Conservation (phyloP, 176 grass and related monocot species). For the Aegilops tauschii region DNA sequence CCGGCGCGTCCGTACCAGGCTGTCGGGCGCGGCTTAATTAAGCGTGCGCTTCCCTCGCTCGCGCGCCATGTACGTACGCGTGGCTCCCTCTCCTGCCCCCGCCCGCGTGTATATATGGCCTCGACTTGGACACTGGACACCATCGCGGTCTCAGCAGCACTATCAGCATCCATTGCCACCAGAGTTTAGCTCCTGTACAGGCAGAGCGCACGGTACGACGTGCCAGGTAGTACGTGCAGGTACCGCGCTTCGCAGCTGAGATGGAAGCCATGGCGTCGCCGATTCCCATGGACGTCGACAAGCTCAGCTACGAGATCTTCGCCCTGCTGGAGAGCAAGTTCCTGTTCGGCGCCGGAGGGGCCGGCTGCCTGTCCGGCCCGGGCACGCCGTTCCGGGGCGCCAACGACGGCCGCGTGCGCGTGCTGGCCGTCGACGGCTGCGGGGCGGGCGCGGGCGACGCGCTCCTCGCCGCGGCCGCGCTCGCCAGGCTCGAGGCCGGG, state of each 20-base stretch:
- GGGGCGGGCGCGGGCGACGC: slow-evolving; percentile 42
- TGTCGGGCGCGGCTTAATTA: background rate
- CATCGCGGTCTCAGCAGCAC: background rate
- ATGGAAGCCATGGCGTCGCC: slow-evolving; percentile 34
- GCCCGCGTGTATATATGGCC: background rate
- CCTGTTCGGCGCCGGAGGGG: slow-evolving; percentile 38
- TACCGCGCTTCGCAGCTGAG: background rate
- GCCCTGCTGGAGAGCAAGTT: slow-evolving; percentile 71
- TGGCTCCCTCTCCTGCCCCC: background rate
- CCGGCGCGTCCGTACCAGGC: slow-evolving; percentile 23
- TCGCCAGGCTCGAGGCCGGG: slow-evolving; percentile 52
- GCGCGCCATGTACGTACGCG: background rate
- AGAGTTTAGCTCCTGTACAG: background rate
- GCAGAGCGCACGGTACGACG: too few species aligned
- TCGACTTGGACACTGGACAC: background rate
- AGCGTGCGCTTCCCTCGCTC: background rate
- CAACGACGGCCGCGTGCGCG: slow-evolving; percentile 32
- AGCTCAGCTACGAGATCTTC: slow-evolving; percentile 75
- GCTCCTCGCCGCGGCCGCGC: slow-evolving; percentile 49
- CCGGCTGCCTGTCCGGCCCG: slow-evolving; percentile 9
- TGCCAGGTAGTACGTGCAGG: background rate
- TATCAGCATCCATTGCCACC: slow-evolving; percentile 4
- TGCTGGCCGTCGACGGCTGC: slow-evolving; percentile 76
- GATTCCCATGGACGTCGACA: slow-evolving; percentile 29
- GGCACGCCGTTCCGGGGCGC: background rate